phyloP scores from a whole-genome alignment of 495 filamentous ascomycete species.

The Neurospora tetrasperma region DNA sequence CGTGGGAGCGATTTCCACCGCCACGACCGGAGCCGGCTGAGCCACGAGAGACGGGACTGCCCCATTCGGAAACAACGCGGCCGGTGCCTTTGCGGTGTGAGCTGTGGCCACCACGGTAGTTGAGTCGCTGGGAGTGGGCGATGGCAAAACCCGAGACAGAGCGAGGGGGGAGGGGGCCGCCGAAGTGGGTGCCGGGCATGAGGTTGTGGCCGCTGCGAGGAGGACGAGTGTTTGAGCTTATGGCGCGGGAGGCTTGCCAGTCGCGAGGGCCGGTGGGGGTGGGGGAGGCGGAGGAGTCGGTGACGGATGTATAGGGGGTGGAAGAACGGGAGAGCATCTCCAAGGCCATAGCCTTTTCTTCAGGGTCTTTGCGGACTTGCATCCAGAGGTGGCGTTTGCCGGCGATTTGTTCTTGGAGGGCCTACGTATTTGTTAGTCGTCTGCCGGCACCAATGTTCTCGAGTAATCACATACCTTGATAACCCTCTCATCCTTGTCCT shows the following conservation, averaged over 20 bases:
- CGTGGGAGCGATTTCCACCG: not conserved
- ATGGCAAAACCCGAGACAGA: not conserved
- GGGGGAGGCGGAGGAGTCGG: not conserved
- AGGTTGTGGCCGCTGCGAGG: not conserved
- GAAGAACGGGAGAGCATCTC: not conserved
- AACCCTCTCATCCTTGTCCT: slow-evolving; percentile 1
- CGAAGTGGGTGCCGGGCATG: not conserved
- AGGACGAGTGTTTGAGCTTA: not conserved
- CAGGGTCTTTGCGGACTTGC: slow-evolving; percentile 11
- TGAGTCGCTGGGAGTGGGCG: not conserved
- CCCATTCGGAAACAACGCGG: not conserved
- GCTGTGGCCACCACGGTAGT: not conserved
- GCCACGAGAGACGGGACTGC: not conserved
- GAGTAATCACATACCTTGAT: slow-evolving; percentile 5
- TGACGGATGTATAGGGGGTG: not conserved
- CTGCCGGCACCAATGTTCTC: not conserved
- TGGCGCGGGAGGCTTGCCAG: not conserved
- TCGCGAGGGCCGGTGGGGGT: not conserved
- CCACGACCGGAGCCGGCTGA: not conserved
- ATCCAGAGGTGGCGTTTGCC: slow-evolving; percentile 19
- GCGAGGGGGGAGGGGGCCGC: not conserved
- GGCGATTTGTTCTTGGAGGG: slow-evolving; percentile 14
- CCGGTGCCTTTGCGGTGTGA: not conserved
- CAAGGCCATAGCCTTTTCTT: slow-evolving; percentile 6
- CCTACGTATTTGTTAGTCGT: not conserved